Conservation (phyloP, 148 eudicot species). For the Beta vulgaris region DNA sequence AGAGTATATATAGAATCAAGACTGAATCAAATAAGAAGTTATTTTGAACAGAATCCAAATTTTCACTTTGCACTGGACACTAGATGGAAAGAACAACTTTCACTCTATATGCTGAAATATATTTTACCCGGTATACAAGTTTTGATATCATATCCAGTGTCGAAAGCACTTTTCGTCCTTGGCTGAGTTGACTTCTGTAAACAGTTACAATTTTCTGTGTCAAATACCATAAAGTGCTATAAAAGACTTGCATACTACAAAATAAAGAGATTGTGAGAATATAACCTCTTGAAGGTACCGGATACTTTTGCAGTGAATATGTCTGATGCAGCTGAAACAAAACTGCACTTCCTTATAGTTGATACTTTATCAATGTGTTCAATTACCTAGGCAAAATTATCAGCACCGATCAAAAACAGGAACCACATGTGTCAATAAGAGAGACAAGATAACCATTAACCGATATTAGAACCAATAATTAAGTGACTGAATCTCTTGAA, state of each 20-base stretch:
- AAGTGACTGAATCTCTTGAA: background rate
- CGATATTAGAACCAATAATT: background rate
- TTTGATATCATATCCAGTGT: constrained; percentile 80
- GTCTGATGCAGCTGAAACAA: constrained; percentile 75
- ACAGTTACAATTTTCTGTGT: constrained; percentile 1
- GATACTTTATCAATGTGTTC: constrained; percentile 80
- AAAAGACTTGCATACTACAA: background rate
- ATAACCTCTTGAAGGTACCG: constrained; percentile 89
- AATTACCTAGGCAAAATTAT: constrained; percentile 46
- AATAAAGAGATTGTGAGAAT: constrained; percentile 18
- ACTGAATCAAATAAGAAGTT: background rate
- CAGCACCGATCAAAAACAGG: background rate
- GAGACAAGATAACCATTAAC: background rate
- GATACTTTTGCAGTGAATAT: constrained; percentile 86
- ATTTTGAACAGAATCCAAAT: background rate
- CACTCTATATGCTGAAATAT: background rate
- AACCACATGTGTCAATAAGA: constrained; percentile 1
- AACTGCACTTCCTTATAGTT: constrained; percentile 67
- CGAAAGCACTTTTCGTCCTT: constrained; percentile 83
- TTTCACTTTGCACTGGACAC: background rate
- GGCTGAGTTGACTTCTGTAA: constrained; percentile 80
- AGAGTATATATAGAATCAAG: background rate
- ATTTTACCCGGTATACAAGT: constrained; percentile 75
- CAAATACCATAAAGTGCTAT: constrained; percentile 12
- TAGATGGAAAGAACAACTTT: background rate